A percentile compares a stretch with the other conserved stretches of the same genome.
phyloP scores from a whole-genome alignment of 768 basidiomycete genomes.

The Leccinellum albellum region DNA sequence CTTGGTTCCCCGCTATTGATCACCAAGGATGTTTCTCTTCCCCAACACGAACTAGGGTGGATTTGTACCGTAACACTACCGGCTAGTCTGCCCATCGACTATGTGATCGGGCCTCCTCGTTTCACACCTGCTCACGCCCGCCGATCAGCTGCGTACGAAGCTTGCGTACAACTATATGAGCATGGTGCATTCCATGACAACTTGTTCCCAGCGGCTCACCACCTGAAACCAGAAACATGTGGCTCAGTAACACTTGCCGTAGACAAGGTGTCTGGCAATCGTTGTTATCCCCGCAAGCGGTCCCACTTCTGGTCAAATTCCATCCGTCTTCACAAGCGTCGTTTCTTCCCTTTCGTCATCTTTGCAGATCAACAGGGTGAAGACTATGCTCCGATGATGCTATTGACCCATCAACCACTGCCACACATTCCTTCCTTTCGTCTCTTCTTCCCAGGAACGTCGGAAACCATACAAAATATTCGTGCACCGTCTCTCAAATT shows the following conservation, averaged over 20 bases:
- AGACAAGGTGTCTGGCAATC: constrained; percentile 39
- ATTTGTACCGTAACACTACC: constrained; percentile 50
- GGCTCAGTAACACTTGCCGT: constrained; percentile 14
- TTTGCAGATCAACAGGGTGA: constrained; percentile 27
- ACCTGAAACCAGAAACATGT: not conserved
- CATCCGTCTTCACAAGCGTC: constrained; percentile 19
- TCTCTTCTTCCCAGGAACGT: constrained; percentile 54
- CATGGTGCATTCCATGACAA: constrained; percentile 50
- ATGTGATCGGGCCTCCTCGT: constrained; percentile 43
- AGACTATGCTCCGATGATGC: constrained; percentile 53
- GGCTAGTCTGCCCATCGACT: constrained; percentile 38
- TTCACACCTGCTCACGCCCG: constrained; percentile 50
- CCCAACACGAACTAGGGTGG: constrained; percentile 25
- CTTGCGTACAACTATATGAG: constrained; percentile 49
- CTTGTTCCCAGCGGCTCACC: constrained; percentile 33
- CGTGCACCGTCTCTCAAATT: constrained; percentile 50
- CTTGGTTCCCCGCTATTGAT: constrained; percentile 17
- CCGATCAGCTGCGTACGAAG: constrained; percentile 53
- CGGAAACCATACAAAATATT: constrained; percentile 40
- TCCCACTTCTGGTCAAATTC: constrained; percentile 68
- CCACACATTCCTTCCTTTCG: constrained; percentile 54
- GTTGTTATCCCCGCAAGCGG: constrained; percentile 52
- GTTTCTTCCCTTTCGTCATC: constrained; percentile 40
- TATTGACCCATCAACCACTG: constrained; percentile 66
- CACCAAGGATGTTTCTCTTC: constrained; percentile 21